These are phyloP conservation scores for Globisporangium viniferum DNA, from an alignment of 352 stramenopile genomes.

Conservation along the genomic window DNA sequence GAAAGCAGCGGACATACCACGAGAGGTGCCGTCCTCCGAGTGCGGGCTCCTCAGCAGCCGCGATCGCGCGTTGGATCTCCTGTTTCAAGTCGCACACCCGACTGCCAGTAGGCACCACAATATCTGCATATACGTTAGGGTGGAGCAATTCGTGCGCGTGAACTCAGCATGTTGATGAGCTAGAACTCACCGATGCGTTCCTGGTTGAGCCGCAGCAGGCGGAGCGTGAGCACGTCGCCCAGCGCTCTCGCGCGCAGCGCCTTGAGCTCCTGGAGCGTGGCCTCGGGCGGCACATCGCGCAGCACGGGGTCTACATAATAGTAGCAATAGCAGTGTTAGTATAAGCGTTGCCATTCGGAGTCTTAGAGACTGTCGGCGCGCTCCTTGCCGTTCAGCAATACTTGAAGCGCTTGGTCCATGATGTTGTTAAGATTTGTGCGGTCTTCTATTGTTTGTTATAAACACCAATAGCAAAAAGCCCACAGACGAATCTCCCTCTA, in stretches of 20 bases:
- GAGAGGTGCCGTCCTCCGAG: conserved; percentile 13
- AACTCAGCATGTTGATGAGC: neutral
- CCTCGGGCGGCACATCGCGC: conserved; percentile 9
- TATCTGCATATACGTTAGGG: neutral
- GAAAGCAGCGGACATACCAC: conserved; percentile 6
- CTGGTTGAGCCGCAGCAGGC: conserved; percentile 16
- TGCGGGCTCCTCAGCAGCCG: neutral
- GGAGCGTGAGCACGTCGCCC: conserved; percentile 18
- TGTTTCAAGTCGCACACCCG: conserved; percentile 14
- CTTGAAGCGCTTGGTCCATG: conserved; percentile 16
- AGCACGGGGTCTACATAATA: conserved; percentile 17
- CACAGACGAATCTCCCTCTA: conserved; percentile 7
- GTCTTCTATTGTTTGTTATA: neutral
- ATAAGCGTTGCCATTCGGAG: neutral
- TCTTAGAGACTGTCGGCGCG: neutral
- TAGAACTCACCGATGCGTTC: conserved; percentile 10
- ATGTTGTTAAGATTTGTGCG: neutral
- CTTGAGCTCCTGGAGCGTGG: conserved; percentile 17
- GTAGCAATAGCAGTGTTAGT: neutral
- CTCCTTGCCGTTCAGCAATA: conserved; percentile 14
- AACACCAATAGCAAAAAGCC: neutral
- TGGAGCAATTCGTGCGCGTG: no score
- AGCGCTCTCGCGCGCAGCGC: conserved; percentile 11
- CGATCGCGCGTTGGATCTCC: conserved; percentile 11
- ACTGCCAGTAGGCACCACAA: conserved; percentile 11